Percentiles rank a stretch among this genome's conserved stretches.
phyloP scores from a whole-genome alignment of 2,329 filamentous ascomycete genomes.

The Escovopsis weberi region DNA sequence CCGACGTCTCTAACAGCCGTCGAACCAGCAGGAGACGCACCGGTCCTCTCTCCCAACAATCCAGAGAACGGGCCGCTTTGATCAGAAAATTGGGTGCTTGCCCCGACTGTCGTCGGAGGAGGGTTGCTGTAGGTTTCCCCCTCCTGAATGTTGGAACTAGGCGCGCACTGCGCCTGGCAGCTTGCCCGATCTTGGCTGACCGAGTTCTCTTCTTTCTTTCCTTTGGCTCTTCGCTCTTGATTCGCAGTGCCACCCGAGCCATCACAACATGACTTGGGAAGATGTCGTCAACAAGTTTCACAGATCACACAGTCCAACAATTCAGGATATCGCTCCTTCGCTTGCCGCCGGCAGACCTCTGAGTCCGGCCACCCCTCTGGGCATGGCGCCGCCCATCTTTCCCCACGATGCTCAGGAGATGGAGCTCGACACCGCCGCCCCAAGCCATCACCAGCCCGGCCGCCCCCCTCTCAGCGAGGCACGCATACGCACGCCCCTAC shows the following conservation, averaged over 20 bases:
- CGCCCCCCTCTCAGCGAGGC: conserved; percentile 30
- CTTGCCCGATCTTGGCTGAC: not conserved
- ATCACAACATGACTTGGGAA: conserved; percentile 48
- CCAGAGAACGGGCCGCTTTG: conserved; percentile 43
- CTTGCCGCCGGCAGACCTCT: conserved; percentile 27
- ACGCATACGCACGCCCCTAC: conserved; percentile 40
- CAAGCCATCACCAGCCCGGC: conserved; percentile 19
- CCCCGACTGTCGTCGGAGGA: conserved; percentile 37
- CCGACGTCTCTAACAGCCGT: conserved; percentile 37
- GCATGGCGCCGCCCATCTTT: conserved; percentile 24
- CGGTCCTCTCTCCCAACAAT: conserved; percentile 42
- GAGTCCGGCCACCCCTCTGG: conserved; percentile 28
- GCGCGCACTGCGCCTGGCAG: too few relatives aligned
- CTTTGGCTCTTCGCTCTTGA: not conserved
- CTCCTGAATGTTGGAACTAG: too few relatives aligned
- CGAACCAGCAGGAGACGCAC: conserved; percentile 43
- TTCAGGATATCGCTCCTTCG: conserved; percentile 33
- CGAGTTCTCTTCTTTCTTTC: conserved; percentile 1
- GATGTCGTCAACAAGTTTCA: conserved; percentile 40
- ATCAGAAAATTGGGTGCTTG: conserved; percentile 47
- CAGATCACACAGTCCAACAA: conserved; percentile 34
- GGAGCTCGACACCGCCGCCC: conserved; percentile 33
- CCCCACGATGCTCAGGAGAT: conserved; percentile 36
- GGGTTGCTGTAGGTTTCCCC: conserved; percentile 40
- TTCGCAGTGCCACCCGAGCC: conserved; percentile 40